These are phyloP conservation scores for Cystobasidium pallidum DNA, from an alignment of 1,284 basidiomycete genomes.

Conservation along the genomic window DNA sequence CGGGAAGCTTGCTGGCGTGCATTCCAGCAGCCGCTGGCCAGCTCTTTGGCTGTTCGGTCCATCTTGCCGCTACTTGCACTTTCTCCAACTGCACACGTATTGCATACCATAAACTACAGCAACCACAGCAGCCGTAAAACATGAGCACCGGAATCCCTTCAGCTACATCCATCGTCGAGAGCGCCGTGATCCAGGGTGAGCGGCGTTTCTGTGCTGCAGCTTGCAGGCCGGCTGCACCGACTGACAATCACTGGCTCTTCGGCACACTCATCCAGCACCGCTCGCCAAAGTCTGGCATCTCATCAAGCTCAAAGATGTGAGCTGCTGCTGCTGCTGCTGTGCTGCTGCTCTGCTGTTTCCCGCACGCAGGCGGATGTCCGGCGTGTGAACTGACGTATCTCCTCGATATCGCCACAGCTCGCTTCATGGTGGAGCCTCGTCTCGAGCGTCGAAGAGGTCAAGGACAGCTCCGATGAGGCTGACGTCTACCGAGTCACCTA, in stretches of 20 bases:
- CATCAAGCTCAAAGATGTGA: conserved; percentile 54
- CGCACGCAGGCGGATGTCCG: too few species aligned
- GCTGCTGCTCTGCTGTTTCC: too few species aligned
- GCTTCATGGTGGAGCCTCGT: conserved; percentile 43
- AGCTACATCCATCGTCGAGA: conserved; percentile 52
- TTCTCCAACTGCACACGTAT: background rate
- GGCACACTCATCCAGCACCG: conserved; percentile 13
- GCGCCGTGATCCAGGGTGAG: conserved; percentile 51
- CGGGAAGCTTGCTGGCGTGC: too few species aligned
- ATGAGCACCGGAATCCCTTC: conserved; percentile 50
- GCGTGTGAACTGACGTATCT: background rate
- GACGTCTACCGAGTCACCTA: conserved; percentile 49
- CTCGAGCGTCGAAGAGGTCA: conserved; percentile 31
- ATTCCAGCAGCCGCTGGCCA: too few species aligned
- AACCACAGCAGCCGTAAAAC: background rate
- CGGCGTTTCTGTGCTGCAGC: background rate
- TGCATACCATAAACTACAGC: background rate
- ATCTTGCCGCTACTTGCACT: background rate
- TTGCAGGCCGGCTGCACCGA: background rate
- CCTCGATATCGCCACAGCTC: conserved; percentile 30
- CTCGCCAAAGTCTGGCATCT: conserved; percentile 52
- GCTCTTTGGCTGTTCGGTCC: background rate
- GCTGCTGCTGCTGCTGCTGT: conserved; percentile 44
- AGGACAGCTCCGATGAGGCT: conserved; percentile 44
- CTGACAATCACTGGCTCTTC: background rate